A percentile compares a stretch with the other conserved stretches of the same genome.
Evolutionary conservation across 1,284 basidiomycete genomes (phyloP).

Genomic region (Agaricales sp.): DNA sequence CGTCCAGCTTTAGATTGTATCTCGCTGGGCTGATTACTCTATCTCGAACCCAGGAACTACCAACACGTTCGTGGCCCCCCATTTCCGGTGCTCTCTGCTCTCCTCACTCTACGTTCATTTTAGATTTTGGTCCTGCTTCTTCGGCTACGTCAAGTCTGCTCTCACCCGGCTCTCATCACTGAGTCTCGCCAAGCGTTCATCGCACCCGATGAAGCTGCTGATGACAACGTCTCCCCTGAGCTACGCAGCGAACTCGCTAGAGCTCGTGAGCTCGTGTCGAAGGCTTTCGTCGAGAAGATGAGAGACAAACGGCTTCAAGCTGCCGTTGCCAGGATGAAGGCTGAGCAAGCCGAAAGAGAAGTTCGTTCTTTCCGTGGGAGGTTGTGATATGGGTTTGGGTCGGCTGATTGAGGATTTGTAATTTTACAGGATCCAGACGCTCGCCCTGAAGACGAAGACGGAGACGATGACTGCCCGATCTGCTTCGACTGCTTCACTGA

Average conservation of each 20-base stretch:
- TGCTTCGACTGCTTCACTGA: slow-evolving; percentile 38
- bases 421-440: too few species aligned
- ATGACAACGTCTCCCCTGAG: slow-evolving; percentile 19
- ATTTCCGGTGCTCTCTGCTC: too few species aligned
- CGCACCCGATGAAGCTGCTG: slow-evolving; percentile 24
- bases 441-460: slow-evolving; percentile 25
- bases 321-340: slow-evolving; percentile 26
- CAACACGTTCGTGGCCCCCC: not conserved
- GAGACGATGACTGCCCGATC: slow-evolving; percentile 42
- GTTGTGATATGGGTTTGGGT: too few species aligned
- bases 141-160: slow-evolving; percentile 46
- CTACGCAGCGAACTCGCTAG: slow-evolving; percentile 29
- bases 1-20: slow-evolving; percentile 9
- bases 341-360: too few species aligned
- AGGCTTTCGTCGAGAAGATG: slow-evolving; percentile 37
- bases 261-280: slow-evolving; percentile 31
- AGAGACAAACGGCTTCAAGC: slow-evolving; percentile 32
- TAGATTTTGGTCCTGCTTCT: slow-evolving; percentile 45
- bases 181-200: slow-evolving; percentile 32
- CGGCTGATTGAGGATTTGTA: too few species aligned
- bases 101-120: slow-evolving; percentile 8
- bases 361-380: too few species aligned
- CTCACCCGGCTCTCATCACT: slow-evolving; percentile 42
- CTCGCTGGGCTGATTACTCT: not conserved
- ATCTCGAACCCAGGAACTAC: not conserved